Base-by-base conservation (phyloP, 805 yeast genomes). In the Yarrowia yakushimensis region DNA sequence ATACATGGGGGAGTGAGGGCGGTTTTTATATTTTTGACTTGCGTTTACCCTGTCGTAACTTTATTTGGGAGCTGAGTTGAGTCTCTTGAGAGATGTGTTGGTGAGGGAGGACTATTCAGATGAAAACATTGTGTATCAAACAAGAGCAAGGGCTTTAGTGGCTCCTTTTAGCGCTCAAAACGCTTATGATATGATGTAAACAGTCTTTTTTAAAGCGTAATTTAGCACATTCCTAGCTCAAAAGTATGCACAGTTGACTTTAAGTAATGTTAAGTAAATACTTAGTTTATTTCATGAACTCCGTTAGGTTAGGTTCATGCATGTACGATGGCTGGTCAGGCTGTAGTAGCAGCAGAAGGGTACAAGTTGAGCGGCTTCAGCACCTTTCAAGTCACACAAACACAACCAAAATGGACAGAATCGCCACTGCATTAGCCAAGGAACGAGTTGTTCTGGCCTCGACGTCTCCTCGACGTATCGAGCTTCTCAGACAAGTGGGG, bases 381-480 rank as follows among this genome's bases (percentile, higher is more conserved):
- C 39, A 31, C 27, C 57, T 33, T 48, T 9, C 57, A 48, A 46
- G 11, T 23, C 30, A 11, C 59, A n/a, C 22, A 15, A 30, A 28
- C 10, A 17, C 33, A 43, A 41, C 22, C 43, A 34, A 25, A 13
- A 55, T 55, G 61, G 48, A 55, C 39, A 28, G 22, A 39, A 34
- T 55, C 20, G 46, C 46, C 20, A 41, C 34, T 22, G 60, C 59
- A n/a, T 57, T 65, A 22, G 42, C 39, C 20, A 65, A 63, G 23
- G 70, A 68, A 27, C 69, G 69, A 23, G 69, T 92, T 25, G 76
- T 90, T 5, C 78, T 93, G 7, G 97, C 96, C 0, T 90, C 97
- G 2, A 81, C 88, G 0, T 92, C 97, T 0, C 93, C 96, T 2
- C 79, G 97, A 64, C 76, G 99, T 63, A 74, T 77, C 61, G 89